phyloP scores from a whole-genome alignment of 345 rosid species.

The Laguncularia racemosa region DNA sequence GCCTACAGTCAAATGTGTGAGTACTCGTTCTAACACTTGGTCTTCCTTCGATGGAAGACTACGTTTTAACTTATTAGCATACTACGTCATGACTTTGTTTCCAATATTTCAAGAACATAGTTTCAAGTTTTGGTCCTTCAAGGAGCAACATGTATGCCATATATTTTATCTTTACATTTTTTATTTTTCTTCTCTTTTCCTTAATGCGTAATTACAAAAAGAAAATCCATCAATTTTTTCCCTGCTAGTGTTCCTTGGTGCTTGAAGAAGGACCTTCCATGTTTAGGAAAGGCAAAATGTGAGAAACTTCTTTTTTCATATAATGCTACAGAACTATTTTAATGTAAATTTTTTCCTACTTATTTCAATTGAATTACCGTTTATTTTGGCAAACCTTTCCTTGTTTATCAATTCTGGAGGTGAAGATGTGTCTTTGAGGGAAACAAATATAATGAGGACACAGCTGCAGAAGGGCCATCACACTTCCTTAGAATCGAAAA shows the following conservation, averaged over 20 bases:
- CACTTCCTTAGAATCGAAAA: slow-evolving; percentile 19
- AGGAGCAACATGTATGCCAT: slow-evolving; percentile 50
- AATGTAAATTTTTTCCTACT: not conserved
- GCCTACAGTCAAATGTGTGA: slow-evolving; percentile 40
- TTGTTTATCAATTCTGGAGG: slow-evolving; percentile 88
- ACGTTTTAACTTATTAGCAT: no score
- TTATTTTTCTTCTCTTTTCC: not conserved
- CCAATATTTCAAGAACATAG: slow-evolving; percentile 45
- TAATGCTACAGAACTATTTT: not conserved
- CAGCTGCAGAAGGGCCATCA: slow-evolving; percentile 24
- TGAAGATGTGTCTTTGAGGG: slow-evolving; percentile 4
- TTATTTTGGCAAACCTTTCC: slow-evolving; percentile 36
- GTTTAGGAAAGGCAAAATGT: slow-evolving; percentile 40
- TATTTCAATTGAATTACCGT: not conserved
- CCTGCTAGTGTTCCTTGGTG: slow-evolving; percentile 54
- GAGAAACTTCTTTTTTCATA: slow-evolving; percentile 11
- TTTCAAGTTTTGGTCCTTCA: slow-evolving; percentile 40
- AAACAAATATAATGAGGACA: slow-evolving; percentile 45
- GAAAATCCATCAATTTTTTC: slow-evolving; percentile 3
- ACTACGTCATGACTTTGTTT: no score
- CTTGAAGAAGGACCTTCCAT: slow-evolving; percentile 59
- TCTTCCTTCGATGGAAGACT: not conserved
- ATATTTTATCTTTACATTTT: not conserved
- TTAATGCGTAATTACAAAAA: not conserved
- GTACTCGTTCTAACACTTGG: slow-evolving; percentile 12